Base-by-base conservation (phyloP, 352 stramenopile genomes). In the Pythium myriotylum region DNA sequence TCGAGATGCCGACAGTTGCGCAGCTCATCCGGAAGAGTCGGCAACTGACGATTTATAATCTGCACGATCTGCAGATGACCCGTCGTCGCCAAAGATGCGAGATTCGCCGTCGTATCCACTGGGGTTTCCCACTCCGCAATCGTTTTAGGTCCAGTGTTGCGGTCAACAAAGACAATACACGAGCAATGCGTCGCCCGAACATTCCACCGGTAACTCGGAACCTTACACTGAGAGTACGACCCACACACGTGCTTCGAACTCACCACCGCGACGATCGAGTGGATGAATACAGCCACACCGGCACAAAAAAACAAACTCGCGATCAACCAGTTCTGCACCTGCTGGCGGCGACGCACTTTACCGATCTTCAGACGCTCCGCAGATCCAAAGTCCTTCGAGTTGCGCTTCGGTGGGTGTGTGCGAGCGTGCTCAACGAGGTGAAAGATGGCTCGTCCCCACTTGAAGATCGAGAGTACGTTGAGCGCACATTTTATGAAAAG, bases 401-500 rank as follows among this genome's bases (percentile, higher is more conserved):
- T n/a, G 23, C n/a, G 24, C 45, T 48, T 35, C 5, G 29, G 43
- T 24, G 10, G 13, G 20, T 23, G 20, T 4, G 45, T 35, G 20
- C 22, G 27, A 7, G 40, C 41, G 16, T 62, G 19, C 14, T 50
- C 56, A 4, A 47, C 46, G 13, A 37, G 55, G 29, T 63, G 29
- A 41, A 60, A 14, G 54, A 86, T 80, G 13, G 70, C 76, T 2
- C 71, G 75, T 19, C 48, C 60, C 72, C 77, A 84, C 51, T 84
- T 83, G 62, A 70, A 79, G 0, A 86, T 39, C 0, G 72, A 76
- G 1, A 82, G 51, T 6, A 71, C 17, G 35, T 79, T 76, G 10
- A 85, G 65, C 3, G 54, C 67, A 1, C 47, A 72, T 22, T 82
- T 82, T 24, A 71, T 67, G 27, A 73, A 54, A 0, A 82, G 42